These are phyloP conservation scores for Phytopythium boreale DNA, from an alignment of 352 stramenopile genomes.

Conservation along the genomic window DNA sequence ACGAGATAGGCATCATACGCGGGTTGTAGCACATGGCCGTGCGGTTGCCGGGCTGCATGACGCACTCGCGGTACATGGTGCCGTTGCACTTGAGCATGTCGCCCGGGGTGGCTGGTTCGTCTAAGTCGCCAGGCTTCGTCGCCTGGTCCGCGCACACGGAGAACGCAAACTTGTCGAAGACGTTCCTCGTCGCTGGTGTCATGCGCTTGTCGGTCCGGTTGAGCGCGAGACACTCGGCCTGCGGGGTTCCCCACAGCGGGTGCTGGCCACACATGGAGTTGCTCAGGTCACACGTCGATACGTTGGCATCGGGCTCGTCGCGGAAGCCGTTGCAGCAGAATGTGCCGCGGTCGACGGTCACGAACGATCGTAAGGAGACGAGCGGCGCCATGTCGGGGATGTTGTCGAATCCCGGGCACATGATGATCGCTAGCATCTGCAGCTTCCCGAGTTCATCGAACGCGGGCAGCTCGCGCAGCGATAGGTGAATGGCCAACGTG, in stretches of 20 bases:
- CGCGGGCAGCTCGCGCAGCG: conserved; percentile 8
- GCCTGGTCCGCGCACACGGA: conserved; percentile 20
- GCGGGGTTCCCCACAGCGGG: conserved; percentile 4
- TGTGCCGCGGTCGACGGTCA: conserved; percentile 3
- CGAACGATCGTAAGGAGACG: conserved; percentile 4
- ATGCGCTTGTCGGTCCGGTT: conserved; percentile 10
- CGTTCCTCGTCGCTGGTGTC: conserved; percentile 12
- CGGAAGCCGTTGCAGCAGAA: conserved; percentile 28
- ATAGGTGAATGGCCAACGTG: conserved; percentile 11
- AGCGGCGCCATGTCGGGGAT: conserved; percentile 15
- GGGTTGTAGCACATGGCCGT: conserved; percentile 35
- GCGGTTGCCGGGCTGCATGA: conserved; percentile 4
- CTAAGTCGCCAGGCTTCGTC: conserved; percentile 8
- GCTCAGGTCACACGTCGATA: conserved; percentile 12
- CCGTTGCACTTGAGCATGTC: conserved; percentile 35
- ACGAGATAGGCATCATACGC: conserved; percentile 26
- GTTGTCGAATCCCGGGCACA: conserved; percentile 8
- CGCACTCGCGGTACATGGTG: conserved; percentile 35
- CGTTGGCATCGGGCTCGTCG: neutral
- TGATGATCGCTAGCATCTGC: conserved; percentile 1
- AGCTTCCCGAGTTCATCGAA: conserved; percentile 11
- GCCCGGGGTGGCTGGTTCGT: conserved; percentile 11
- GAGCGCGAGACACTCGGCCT: conserved; percentile 1
- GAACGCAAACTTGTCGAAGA: conserved; percentile 17
- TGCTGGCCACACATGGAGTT: conserved; percentile 9